A percentile compares a stretch with the other conserved stretches of the same genome.
phyloP scores from a whole-genome alignment of 108 stramenopile species.

The Cylindrotheca closterium region DNA sequence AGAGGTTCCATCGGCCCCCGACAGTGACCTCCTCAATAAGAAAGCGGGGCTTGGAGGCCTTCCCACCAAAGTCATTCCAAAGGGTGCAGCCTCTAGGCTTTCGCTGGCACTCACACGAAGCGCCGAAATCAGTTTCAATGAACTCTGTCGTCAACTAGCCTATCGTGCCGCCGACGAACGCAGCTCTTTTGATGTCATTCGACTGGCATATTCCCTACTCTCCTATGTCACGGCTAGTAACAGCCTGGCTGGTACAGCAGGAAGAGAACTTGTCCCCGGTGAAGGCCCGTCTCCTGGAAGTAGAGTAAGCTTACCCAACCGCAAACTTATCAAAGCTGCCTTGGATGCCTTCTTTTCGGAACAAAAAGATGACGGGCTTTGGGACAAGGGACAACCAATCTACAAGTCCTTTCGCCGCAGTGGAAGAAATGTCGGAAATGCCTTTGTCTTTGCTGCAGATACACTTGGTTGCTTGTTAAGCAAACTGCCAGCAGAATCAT shows the following conservation, averaged over 20 bases:
- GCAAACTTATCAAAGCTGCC: conserved; percentile 43
- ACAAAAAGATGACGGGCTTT: conserved; percentile 54
- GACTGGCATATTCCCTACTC: conserved; percentile 56
- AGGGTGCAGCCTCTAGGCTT: conserved; percentile 26
- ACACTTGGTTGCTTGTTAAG: conserved; percentile 55
- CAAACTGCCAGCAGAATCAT: conserved; percentile 43
- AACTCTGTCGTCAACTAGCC: conserved; percentile 72
- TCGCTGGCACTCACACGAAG: conserved; percentile 39
- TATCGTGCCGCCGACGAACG: conserved; percentile 45
- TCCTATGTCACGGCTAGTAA: conserved; percentile 53
- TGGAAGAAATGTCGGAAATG: conserved; percentile 66
- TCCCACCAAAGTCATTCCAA: conserved; percentile 30
- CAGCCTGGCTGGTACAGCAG: conserved; percentile 45
- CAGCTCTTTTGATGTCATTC: conserved; percentile 60
- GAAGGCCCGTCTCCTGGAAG: conserved; percentile 44
- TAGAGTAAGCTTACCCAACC: conserved; percentile 31
- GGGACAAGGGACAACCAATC: conserved; percentile 76
- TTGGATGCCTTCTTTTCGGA: conserved; percentile 56
- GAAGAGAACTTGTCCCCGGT: conserved; percentile 31
- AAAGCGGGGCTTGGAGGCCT: conserved; percentile 14
- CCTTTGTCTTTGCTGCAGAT: conserved; percentile 67
- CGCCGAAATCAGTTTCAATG: conserved; percentile 67
- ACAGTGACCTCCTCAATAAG: no score
- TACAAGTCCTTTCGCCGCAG: conserved; percentile 52
- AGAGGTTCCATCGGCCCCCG: no score